These are phyloP conservation scores for Candida coleopterorum DNA, from an alignment of 805 yeast species.

Conservation along the genomic window DNA sequence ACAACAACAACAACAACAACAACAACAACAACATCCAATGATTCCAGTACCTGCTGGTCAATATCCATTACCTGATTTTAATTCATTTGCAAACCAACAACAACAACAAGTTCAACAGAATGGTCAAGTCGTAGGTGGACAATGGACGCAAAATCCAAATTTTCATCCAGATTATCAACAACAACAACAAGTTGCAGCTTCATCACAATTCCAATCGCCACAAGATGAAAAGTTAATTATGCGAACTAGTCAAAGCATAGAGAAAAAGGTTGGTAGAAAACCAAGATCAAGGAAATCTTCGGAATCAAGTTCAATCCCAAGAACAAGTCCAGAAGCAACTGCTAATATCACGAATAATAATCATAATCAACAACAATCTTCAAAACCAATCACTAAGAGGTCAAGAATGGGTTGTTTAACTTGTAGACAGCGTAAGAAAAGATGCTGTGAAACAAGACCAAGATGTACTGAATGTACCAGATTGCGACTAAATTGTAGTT, in stretches of 20 bases:
- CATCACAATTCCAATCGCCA: slow-evolving; percentile 5
- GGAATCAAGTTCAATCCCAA: slow-evolving; percentile 1
- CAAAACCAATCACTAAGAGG: slow-evolving; percentile 33
- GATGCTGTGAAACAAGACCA: slow-evolving; percentile 72
- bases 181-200: slow-evolving; percentile 1
- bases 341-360: slow-evolving; percentile 2
- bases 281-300: slow-evolving; percentile 2
- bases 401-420: slow-evolving; percentile 74
- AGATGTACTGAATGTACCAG: slow-evolving; percentile 64
- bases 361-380: neutral
- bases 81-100: slow-evolving; percentile 3
- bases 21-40: slow-evolving; percentile 5
- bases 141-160: too few relatives aligned
- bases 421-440: slow-evolving; percentile 70
- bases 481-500: slow-evolving; percentile 57
- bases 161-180: slow-evolving; percentile 1
- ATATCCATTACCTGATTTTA: slow-evolving; percentile 4
- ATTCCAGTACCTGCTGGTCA: slow-evolving; percentile 5
- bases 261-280: slow-evolving; percentile 3
- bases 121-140: neutral
- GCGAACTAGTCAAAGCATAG: too few relatives aligned
- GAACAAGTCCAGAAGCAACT: slow-evolving; percentile 6
- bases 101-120: neutral
- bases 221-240: neutral
- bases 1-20: slow-evolving; percentile 3